Base-by-base conservation (phyloP, 2,329 filamentous ascomycete species). In the Fusarium solani-melongenae region DNA sequence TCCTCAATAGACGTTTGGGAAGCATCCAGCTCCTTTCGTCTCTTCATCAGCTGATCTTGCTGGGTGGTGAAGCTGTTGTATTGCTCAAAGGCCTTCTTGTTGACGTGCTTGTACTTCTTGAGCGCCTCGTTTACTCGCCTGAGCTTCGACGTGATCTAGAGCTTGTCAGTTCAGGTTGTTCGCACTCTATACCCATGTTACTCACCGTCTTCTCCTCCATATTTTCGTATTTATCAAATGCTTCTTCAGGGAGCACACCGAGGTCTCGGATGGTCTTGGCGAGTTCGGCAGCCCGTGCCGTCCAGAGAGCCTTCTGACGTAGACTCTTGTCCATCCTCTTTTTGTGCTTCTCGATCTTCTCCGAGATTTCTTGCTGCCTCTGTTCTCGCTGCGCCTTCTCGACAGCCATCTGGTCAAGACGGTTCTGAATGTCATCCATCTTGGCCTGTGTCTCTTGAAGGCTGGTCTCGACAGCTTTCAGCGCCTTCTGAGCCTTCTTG, bases 61-160 rank as follows among this genome's bases (percentile, higher is more conserved):
- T 98, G 94, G 59, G 92, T 93, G 9, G 96, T 98, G 82, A 98
- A 99, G 84, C 92, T 97, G 85, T 96, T 97, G 86, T 98, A 99
- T 82, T 99, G 96, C 83, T 99, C 97, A 80, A 98, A 98, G 0
- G 96, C 96, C 85, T 99, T 98, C 86, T 98, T 99, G 89, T 99
- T 99, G 84, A 99, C 95, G 79, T 98, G 94, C 64, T 95, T 94
- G 85, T 96, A 98, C 81, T 98, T 98, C 85, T 98, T 98, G 63
- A 98, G 87, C 0, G 93, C 92, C 77, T 98, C 94, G 72, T 97
- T 97, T 79, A 96, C 94, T 79, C 95, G 97, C 84, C 96, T 95
- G 27, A 98, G 90, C 65, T 92, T 92, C 44, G 85, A 85, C n/a
- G 86, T 86, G 67, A 90, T 90, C 87, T 90, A 70, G 6, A 12